phyloP scores from a whole-genome alignment of 805 yeast species.

The Sugiyamaella floridensis region DNA sequence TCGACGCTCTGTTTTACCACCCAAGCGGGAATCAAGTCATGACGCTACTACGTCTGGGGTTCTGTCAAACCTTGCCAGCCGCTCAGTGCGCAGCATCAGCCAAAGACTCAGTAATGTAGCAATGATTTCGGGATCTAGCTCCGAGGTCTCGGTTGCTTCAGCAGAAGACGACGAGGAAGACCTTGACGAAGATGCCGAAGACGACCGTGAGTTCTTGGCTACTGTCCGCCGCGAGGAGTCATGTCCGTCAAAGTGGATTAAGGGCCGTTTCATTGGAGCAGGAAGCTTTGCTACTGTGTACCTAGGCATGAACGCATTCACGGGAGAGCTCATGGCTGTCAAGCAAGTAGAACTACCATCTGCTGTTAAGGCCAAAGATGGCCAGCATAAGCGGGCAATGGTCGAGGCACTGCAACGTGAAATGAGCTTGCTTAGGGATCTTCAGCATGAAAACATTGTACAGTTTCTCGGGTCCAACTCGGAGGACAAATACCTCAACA shows the following conservation, averaged over 20 bases:
- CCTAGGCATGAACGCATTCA: slow-evolving; percentile 81
- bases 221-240: slow-evolving; percentile 33
- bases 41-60: background rate
- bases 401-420: slow-evolving; percentile 74
- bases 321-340: slow-evolving; percentile 96
- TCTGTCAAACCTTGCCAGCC: background rate
- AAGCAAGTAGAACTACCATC: slow-evolving; percentile 76
- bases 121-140: background rate
- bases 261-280: slow-evolving; percentile 88
- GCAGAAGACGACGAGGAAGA: slow-evolving; percentile 8
- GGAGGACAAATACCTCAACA: slow-evolving; percentile 64
- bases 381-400: slow-evolving; percentile 44
- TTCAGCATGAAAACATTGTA: slow-evolving; percentile 89
- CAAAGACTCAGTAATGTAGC: background rate
- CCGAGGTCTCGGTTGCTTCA: background rate
- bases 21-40: slow-evolving; percentile 1
- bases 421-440: slow-evolving; percentile 64
- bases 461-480: slow-evolving; percentile 83
- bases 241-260: slow-evolving; percentile 81
- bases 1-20: background rate
- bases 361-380: slow-evolving; percentile 27
- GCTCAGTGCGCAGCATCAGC: background rate
- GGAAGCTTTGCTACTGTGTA: slow-evolving; percentile 95
- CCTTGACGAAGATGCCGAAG: slow-evolving; percentile 15
- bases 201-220: slow-evolving; percentile 37